These are phyloP conservation scores for Rhizopus sp. DNA, from an alignment of 371 early-diverging fungal species.

Conservation along the genomic window DNA sequence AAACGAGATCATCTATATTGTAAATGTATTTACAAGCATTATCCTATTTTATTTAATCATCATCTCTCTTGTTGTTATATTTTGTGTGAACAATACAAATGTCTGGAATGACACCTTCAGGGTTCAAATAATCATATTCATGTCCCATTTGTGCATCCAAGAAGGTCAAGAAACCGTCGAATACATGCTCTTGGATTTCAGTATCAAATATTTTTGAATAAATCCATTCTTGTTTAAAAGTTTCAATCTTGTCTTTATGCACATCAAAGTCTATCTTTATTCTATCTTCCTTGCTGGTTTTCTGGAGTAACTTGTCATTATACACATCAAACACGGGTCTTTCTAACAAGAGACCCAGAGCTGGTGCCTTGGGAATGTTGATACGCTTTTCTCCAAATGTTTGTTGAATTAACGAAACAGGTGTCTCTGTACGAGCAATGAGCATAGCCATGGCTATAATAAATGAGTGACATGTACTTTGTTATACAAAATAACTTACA, in stretches of 20 bases:
- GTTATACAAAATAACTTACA: slow-evolving; percentile 44
- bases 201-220: slow-evolving; percentile 75
- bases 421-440: slow-evolving; percentile 74
- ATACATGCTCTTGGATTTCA: slow-evolving; percentile 65
- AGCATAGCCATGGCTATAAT: slow-evolving; percentile 71
- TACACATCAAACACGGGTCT: slow-evolving; percentile 71
- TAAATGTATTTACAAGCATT: no score
- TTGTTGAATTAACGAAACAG: slow-evolving; percentile 64
- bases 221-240: slow-evolving; percentile 84
- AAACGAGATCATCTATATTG: no score
- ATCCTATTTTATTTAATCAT: neutral
- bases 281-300: slow-evolving; percentile 32
- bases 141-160: slow-evolving; percentile 54
- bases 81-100: slow-evolving; percentile 26
- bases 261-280: slow-evolving; percentile 5
- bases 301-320: slow-evolving; percentile 57
- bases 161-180: slow-evolving; percentile 65
- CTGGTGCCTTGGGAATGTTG: slow-evolving; percentile 99
- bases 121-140: slow-evolving; percentile 43
- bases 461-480: slow-evolving; percentile 1
- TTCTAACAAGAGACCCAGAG: slow-evolving; percentile 92
- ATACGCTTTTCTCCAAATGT: slow-evolving; percentile 71
- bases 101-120: slow-evolving; percentile 41
- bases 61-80: slow-evolving; percentile 13
- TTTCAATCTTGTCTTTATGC: slow-evolving; percentile 61